Conservation (phyloP, 257 asterid species). For the Gynochthodes officinalis region DNA sequence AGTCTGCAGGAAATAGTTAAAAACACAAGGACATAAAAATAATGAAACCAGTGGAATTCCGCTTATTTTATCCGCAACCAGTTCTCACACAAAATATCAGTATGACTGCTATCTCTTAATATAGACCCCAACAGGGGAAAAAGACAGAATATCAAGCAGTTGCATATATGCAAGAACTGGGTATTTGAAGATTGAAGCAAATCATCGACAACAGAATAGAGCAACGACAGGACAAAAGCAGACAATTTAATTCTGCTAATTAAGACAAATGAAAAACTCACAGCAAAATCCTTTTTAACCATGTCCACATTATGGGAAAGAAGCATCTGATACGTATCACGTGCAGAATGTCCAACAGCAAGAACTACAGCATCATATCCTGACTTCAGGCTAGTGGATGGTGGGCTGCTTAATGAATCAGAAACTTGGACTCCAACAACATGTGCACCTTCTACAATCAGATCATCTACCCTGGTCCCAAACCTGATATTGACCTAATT, state of each 20-base stretch:
- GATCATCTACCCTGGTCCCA: conserved; percentile 89
- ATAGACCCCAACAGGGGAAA: background rate
- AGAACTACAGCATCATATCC: conserved; percentile 84
- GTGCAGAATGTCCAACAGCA: conserved; percentile 98
- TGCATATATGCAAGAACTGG: background rate
- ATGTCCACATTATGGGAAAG: conserved; percentile 72
- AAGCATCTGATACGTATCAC: conserved; percentile 86
- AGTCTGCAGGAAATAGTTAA: background rate
- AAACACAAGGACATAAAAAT: background rate
- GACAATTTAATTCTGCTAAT: background rate
- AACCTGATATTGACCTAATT: conserved; percentile 70
- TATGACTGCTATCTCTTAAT: background rate
- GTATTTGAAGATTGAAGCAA: background rate
- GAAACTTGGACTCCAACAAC: conserved; percentile 74
- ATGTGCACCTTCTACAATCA: conserved; percentile 55
- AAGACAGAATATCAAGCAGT: background rate
- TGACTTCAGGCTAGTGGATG: conserved; percentile 39
- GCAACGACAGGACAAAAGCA: background rate
- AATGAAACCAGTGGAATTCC: background rate
- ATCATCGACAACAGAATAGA: background rate
- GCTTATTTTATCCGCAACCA: no score
- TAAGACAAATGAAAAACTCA: conserved; percentile 39
- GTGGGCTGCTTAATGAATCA: conserved; percentile 40
- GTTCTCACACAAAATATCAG: no score
- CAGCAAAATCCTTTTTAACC: conserved; percentile 78